Percentiles rank a stretch among this genome's conserved stretches.
Evolutionary conservation across 2,329 filamentous ascomycete species (phyloP).

Genomic region (Fusarium decemcellulare): DNA sequence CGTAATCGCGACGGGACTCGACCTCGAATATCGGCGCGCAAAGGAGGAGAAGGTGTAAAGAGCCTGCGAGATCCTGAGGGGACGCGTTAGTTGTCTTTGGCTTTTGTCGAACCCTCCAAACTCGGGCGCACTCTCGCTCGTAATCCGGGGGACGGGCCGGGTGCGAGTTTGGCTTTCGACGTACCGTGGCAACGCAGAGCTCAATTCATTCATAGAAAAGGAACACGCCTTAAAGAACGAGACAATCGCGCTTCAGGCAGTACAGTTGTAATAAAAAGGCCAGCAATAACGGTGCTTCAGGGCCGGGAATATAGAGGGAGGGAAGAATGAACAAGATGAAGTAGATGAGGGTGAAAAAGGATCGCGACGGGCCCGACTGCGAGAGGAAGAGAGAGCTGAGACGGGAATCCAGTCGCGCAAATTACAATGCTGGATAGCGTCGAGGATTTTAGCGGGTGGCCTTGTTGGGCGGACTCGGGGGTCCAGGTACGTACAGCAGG

Average conservation of each 20-base stretch:
- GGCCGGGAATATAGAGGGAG: conserved; percentile 33
- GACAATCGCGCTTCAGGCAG: conserved; percentile 31
- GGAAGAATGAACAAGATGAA: conserved; percentile 34
- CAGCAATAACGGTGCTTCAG: conserved; percentile 29
- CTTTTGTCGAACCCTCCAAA: conserved; percentile 17
- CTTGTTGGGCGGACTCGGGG: conserved; percentile 43
- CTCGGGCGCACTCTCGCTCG: conserved; percentile 27
- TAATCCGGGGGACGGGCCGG: conserved; percentile 33
- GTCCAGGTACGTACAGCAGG: conserved; percentile 8
- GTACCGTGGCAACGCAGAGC: conserved; percentile 46
- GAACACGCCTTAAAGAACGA: conserved; percentile 19
- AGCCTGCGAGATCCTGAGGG: conserved; percentile 21
- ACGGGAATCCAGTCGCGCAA: conserved; percentile 49
- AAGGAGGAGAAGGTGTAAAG: conserved; percentile 18
- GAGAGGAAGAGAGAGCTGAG: conserved; percentile 40
- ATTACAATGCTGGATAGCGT: conserved; percentile 49
- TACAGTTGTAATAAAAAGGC: conserved; percentile 17
- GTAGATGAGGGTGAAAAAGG: conserved; percentile 44
- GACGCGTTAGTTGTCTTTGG: conserved; percentile 38
- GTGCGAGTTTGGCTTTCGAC: conserved; percentile 28
- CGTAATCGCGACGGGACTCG: conserved; percentile 25
- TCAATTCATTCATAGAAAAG: conserved; percentile 39
- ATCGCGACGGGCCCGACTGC: conserved; percentile 42
- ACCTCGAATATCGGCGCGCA: conserved; percentile 29
- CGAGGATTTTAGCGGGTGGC: conserved; percentile 45